Evolutionary conservation across 441 rosid species (phyloP), one percentile per base, ranked within the genome.

Genomic region (Croton setiger): DNA sequence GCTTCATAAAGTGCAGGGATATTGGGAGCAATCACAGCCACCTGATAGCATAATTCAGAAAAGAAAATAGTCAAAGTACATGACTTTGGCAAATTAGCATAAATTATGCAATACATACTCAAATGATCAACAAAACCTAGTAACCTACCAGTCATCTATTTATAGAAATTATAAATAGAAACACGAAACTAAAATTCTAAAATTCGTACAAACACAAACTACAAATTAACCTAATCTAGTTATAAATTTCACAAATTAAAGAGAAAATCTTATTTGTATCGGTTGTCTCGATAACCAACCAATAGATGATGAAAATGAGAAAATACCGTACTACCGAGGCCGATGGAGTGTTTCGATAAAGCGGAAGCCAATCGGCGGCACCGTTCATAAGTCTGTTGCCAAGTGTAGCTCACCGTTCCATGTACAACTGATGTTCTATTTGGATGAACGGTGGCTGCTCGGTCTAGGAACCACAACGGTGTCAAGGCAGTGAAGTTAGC

Each of bases 301-400:
- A 63, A 5, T 0, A 41, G 61, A 57, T 0, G 47, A 2, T 9
- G n/a, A 58, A 57, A 47, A 10, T 3, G 53, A n/a, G 18, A 68
- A 58, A 27, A 27, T 27, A 93, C 98, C 89, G 95, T 87, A 66
- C 70, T 64, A 37, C 96, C 90, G 35, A 75, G 64, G 67, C 95
- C 96, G 72, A 88, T 66, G 52, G 91, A 87, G 63, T 68, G 88
- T 4, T 60, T 72, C 61, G 79, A 72, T 68, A 93, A 87, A 60
- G 97, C 96, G 60, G 98, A 89, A 9, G 97, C 98, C 67, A 93
- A 76, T 1, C 86, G 86, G 21, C 93, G 89, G 82, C 97, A 93
- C 0, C 98, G 96, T 9, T 63, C 76, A 73, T 88, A 88, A 23
- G 93, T 93, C 61, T 88, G 89, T 2, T 64, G 88, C 98, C 98